Evolutionary conservation across 2,329 filamentous ascomycete genomes (phyloP), one percentile per base, ranked within the genome.

Genomic region (Metarhizium brunneum): DNA sequence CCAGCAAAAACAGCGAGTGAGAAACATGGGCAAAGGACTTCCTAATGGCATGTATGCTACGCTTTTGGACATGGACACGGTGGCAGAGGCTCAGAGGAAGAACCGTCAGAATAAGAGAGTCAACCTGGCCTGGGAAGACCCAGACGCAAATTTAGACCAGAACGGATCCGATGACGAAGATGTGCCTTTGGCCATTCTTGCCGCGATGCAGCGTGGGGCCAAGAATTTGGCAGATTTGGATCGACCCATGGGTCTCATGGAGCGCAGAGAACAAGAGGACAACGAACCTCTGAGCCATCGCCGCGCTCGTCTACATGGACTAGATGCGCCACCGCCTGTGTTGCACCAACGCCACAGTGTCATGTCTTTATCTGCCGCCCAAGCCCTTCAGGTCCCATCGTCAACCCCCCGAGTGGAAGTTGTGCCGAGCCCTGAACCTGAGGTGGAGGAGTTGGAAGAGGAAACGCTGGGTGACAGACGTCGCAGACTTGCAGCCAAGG

Each of bases 41-140:
- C 86, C 87, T 20, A 85, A 87, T 54, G 92, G 90, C n/a, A 86
- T 95, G 79, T 90, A 94, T 60, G 89, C 89, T 14, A 99, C 94
- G 0, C 78, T 99, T 4, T 77, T 99, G 1, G 85, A 99, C 67
- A 81, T 97, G 62, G 92, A 99, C 65, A 88, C 90, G 0, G 90
- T 96, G 32, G 89, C 90, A 25, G 88, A 96, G 69, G 81, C 91
- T 29, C 88, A 96, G 68, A 86, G 85, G 62, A 84, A 86, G 60
- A 80, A 87, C 32, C 83, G 92, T 42, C 81, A 86, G 63, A 80
- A 81, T 56, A 88, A 88, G 65, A 88, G 86, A 56, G 84, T 96
- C 38, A 90, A 90, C 57, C 78, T 99, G 38, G 94, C 92, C 1
- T 99, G 94, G 94, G 92, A 97, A 70, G 86, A 87, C 52, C 79